Evolutionary conservation across 495 filamentous ascomycete species (phyloP).

Genomic region (Clavariopsis aquatica): DNA sequence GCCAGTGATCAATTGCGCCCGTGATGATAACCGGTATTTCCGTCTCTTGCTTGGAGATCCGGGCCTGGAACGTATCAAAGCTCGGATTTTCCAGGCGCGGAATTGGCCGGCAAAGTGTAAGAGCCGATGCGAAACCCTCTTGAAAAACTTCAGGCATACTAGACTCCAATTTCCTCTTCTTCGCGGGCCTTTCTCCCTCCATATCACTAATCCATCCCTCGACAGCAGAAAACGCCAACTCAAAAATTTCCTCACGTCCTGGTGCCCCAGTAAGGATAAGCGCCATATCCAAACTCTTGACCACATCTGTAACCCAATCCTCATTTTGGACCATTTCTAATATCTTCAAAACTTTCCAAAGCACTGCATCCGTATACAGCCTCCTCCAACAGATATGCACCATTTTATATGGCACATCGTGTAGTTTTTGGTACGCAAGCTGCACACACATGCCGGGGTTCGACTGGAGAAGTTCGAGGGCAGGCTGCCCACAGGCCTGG

Average conservation of each 20-base stretch:
- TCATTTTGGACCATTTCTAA: constrained; percentile 9
- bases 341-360: constrained; percentile 58
- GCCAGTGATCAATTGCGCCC: constrained; percentile 68
- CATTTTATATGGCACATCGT: constrained; percentile 72
- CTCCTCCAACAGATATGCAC: constrained; percentile 74
- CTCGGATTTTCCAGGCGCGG: constrained; percentile 11
- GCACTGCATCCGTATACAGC: constrained; percentile 75
- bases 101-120: constrained; percentile 26
- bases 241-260: constrained; percentile 61
- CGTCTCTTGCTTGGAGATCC: constrained; percentile 53
- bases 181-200: not conserved
- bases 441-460: constrained; percentile 47
- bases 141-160: constrained; percentile 9
- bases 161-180: constrained; percentile 19
- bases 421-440: constrained; percentile 63
- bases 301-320: constrained; percentile 49
- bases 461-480: constrained; percentile 44
- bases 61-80: constrained; percentile 64
- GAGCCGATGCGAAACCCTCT: not conserved
- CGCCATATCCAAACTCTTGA: constrained; percentile 72
- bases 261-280: constrained; percentile 80
- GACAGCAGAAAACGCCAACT: constrained; percentile 54
- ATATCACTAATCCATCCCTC: constrained; percentile 36
- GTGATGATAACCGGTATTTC: constrained; percentile 71
- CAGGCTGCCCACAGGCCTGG: constrained; percentile 45